Percentiles rank a stretch among this genome's conserved stretches.
phyloP scores from a whole-genome alignment of 805 yeast genomes.

The Monosporozyma servazzii region DNA sequence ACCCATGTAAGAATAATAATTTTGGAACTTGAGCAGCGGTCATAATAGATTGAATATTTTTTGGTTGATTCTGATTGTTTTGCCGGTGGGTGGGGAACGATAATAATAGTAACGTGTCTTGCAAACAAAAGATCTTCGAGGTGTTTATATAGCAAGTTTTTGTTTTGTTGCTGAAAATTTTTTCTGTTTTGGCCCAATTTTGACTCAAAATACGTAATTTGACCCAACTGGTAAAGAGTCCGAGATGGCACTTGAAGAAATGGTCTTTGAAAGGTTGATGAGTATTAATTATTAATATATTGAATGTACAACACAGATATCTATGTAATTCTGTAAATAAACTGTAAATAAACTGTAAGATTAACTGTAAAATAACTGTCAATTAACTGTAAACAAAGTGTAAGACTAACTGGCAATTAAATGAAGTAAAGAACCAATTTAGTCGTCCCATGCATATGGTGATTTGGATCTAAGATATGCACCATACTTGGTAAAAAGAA shows the following conservation, averaged over 20 bases:
- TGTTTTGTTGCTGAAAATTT: background rate
- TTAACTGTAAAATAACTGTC: too few relatives aligned
- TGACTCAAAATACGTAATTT: constrained; percentile 1
- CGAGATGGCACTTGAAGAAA: background rate
- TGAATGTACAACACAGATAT: background rate
- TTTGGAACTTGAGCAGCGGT: constrained; percentile 24
- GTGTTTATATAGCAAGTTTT: background rate
- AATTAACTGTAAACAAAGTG: too few relatives aligned
- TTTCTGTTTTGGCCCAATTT: background rate
- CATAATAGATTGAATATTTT: constrained; percentile 1
- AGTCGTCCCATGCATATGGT: constrained; percentile 37
- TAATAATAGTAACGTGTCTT: background rate
- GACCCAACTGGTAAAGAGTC: background rate
- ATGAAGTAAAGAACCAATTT: background rate
- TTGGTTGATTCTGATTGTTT: background rate
- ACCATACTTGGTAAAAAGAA: constrained; percentile 43
- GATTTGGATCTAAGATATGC: constrained; percentile 36
- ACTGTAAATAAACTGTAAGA: too few relatives aligned
- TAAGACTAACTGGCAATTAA: too few relatives aligned
- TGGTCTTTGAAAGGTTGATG: too few relatives aligned
- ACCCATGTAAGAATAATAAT: constrained; percentile 85
- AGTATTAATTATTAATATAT: too few relatives aligned
- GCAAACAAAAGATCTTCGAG: background rate
- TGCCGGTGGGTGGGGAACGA: background rate
- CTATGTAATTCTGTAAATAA: too few relatives aligned